Conservation (phyloP, 257 asterid species). For the Capsicum baccatum region DNA sequence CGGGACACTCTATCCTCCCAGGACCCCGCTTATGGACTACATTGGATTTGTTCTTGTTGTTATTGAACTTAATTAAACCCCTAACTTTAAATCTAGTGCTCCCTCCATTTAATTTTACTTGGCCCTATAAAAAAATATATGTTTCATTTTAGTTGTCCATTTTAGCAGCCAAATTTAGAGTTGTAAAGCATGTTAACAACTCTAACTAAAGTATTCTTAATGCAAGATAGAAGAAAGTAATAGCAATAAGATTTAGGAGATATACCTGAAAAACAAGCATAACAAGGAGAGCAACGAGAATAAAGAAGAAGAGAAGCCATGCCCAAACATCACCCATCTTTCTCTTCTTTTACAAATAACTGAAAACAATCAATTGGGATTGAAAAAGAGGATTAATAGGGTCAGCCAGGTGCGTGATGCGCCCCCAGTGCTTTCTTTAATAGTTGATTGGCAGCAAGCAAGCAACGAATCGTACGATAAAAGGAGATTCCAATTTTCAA, state of each 20-base stretch:
- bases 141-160: too few relatives aligned
- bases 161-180: too few relatives aligned
- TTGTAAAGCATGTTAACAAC: too few relatives aligned
- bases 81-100: not conserved
- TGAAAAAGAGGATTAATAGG: slow-evolving; percentile 7
- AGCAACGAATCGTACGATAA: slow-evolving; percentile 24
- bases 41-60: too few relatives aligned
- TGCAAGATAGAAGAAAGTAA: too few relatives aligned
- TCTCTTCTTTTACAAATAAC: not conserved
- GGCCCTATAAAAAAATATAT: too few relatives aligned
- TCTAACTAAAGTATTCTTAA: too few relatives aligned
- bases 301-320: slow-evolving; percentile 88
- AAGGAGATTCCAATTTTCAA: slow-evolving; percentile 20
- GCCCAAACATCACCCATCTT: slow-evolving; percentile 70
- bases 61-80: too few relatives aligned
- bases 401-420: slow-evolving; percentile 28
- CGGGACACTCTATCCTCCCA: too few relatives aligned
- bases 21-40: too few relatives aligned
- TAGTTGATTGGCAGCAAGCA: not conserved
- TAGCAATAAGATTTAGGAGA: not conserved
- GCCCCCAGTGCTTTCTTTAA: not conserved
- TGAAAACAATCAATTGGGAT: not conserved
- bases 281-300: slow-evolving; percentile 64
- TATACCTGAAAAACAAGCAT: slow-evolving; percentile 81
- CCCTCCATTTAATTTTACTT: too few relatives aligned